These are phyloP conservation scores for Naganishia albida DNA, from an alignment of 1,284 basidiomycete genomes.

Conservation along the genomic window DNA sequence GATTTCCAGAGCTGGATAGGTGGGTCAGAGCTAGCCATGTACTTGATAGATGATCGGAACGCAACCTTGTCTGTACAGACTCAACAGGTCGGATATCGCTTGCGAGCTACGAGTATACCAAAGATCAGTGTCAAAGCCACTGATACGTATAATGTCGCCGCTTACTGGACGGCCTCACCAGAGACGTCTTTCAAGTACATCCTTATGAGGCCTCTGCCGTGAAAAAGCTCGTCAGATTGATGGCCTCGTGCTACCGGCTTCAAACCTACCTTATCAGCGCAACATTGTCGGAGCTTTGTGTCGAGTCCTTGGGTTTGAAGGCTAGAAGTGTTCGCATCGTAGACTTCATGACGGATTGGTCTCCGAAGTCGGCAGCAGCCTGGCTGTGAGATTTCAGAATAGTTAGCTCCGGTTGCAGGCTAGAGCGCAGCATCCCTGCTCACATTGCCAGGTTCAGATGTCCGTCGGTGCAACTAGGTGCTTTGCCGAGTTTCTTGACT, in stretches of 20 bases:
- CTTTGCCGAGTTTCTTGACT: constrained; percentile 9
- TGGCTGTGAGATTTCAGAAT: neutral
- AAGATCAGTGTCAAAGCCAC: no score
- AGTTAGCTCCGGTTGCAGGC: no score
- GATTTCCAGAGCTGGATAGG: constrained; percentile 6
- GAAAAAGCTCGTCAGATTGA: no score
- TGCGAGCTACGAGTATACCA: neutral
- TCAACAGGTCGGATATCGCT: neutral
- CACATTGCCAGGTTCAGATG: constrained; percentile 15
- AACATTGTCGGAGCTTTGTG: neutral
- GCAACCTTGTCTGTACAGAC: constrained; percentile 8
- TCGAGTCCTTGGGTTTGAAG: neutral
- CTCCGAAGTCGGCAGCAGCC: neutral
- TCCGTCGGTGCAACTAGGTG: constrained; percentile 1
- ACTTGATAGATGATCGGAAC: neutral
- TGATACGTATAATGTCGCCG: no score
- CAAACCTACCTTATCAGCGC: constrained; percentile 12
- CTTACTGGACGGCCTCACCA: neutral
- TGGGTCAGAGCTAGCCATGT: neutral
- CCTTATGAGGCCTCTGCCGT: constrained; percentile 18
- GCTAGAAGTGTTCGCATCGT: constrained; percentile 1
- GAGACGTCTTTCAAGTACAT: constrained; percentile 16
- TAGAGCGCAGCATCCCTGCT: neutral
- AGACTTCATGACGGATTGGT: constrained; percentile 1
- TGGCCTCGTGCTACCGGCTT: no score